Conservation (phyloP, 2,329 filamentous ascomycete species). For the Xylaria sp. region DNA sequence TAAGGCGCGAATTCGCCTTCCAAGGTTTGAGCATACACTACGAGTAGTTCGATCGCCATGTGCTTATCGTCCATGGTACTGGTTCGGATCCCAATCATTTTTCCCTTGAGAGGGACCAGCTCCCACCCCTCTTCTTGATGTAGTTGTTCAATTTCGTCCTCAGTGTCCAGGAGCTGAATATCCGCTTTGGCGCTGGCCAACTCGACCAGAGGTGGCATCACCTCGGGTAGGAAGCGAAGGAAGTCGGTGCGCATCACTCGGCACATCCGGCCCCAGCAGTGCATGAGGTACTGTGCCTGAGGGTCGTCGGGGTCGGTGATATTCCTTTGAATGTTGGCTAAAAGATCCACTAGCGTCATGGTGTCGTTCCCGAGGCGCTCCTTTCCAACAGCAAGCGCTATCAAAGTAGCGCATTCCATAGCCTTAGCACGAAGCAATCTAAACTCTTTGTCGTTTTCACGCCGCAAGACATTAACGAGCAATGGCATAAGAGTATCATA, state of each 20-base stretch:
- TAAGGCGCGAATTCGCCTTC: slow-evolving; percentile 92
- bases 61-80: slow-evolving; percentile 98
- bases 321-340: slow-evolving; percentile 85
- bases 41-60: slow-evolving; percentile 98
- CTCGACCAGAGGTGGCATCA: slow-evolving; percentile 93
- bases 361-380: slow-evolving; percentile 91
- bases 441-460: slow-evolving; percentile 94
- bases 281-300: slow-evolving; percentile 95
- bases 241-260: slow-evolving; percentile 91
- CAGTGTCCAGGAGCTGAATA: slow-evolving; percentile 94
- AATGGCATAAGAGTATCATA: slow-evolving; percentile 97
- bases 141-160: slow-evolving; percentile 91
- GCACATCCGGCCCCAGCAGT: slow-evolving; percentile 99
- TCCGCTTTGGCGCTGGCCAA: slow-evolving; percentile 95
- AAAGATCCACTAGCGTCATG: slow-evolving; percentile 84
- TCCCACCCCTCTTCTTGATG: slow-evolving; percentile 98
- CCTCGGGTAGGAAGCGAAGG: slow-evolving; percentile 87
- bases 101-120: slow-evolving; percentile 94
- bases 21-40: slow-evolving; percentile 96
- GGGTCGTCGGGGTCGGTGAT: slow-evolving; percentile 94
- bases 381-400: slow-evolving; percentile 93
- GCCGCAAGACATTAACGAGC: slow-evolving; percentile 86
- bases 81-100: slow-evolving; percentile 98
- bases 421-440: slow-evolving; percentile 92
- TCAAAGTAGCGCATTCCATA: slow-evolving; percentile 98